Conservation (phyloP, 768 basidiomycete genomes). For the Trametes punicea region DNA sequence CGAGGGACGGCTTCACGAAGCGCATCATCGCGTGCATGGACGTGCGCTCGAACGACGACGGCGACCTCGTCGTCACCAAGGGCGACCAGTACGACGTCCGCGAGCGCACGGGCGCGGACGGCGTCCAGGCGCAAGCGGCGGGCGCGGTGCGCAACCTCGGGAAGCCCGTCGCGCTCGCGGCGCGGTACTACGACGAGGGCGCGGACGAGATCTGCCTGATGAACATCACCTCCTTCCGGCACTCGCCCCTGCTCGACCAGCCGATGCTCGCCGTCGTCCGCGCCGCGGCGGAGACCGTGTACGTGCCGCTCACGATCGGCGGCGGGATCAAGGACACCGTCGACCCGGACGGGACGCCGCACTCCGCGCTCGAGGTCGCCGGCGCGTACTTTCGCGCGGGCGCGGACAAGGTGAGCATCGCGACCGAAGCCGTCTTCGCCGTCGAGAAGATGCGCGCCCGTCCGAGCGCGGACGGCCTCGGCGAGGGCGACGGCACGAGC, state of each 20-base stretch:
- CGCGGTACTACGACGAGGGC: slow-evolving; percentile 79
- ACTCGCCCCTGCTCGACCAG: slow-evolving; percentile 92
- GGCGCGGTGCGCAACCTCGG: slow-evolving; percentile 94
- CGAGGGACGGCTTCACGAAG: slow-evolving; percentile 75
- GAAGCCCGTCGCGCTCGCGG: slow-evolving; percentile 90
- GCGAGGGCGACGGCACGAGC: slow-evolving; percentile 65
- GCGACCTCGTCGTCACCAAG: slow-evolving; percentile 98
- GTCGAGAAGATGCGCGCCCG: slow-evolving; percentile 74
- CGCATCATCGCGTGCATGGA: slow-evolving; percentile 97
- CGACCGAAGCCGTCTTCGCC: slow-evolving; percentile 91
- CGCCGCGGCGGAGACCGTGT: slow-evolving; percentile 83
- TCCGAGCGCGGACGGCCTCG: slow-evolving; percentile 28
- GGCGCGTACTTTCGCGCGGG: slow-evolving; percentile 95
- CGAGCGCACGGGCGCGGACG: slow-evolving; percentile 40
- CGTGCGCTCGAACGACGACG: slow-evolving; percentile 91
- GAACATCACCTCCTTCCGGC: slow-evolving; percentile 99
- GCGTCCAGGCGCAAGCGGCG: slow-evolving; percentile 42
- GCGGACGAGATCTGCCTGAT: slow-evolving; percentile 97
- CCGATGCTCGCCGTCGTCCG: slow-evolving; percentile 97
- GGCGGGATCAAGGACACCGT: slow-evolving; percentile 96
- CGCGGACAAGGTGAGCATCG: slow-evolving; percentile 98
- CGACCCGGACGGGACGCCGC: slow-evolving; percentile 91
- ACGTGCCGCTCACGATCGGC: slow-evolving; percentile 97
- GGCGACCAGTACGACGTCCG: slow-evolving; percentile 99
- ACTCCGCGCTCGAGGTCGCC: slow-evolving; percentile 89